phyloP scores from a whole-genome alignment of 306 rosid species.

The Herpetospermum pedunculosum region DNA sequence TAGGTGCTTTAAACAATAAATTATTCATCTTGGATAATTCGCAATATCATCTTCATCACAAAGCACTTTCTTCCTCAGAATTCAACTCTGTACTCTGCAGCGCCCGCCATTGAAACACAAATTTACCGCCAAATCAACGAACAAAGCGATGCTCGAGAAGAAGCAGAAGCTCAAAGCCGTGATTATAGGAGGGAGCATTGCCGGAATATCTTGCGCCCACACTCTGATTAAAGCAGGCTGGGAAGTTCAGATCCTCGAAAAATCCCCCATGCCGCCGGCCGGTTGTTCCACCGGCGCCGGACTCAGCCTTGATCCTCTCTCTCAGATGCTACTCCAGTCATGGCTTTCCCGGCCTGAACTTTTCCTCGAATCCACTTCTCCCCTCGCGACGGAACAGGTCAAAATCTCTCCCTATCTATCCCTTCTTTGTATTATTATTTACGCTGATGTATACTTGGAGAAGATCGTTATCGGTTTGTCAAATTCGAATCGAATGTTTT shows the following conservation, averaged over 20 bases:
- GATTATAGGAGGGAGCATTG: conserved; percentile 72
- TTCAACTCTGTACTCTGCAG: no score
- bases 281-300: conserved; percentile 85
- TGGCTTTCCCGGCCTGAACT: conserved; percentile 48
- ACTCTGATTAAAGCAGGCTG: conserved; percentile 56
- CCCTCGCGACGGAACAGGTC: conserved; percentile 69
- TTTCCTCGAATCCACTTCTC: conserved; percentile 29
- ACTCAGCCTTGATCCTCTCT: conserved; percentile 56
- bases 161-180: conserved; percentile 36
- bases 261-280: conserved; percentile 31
- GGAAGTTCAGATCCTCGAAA: conserved; percentile 63
- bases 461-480: not conserved
- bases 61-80: not conserved
- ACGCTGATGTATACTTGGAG: not conserved
- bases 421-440: not conserved
- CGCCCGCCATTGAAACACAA: not conserved
- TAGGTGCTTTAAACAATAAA: no score
- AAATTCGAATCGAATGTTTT: not conserved
- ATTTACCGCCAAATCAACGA: not conserved
- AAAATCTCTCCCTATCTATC: not conserved
- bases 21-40: no score
- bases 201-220: conserved; percentile 55
- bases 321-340: conserved; percentile 37
- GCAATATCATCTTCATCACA: not conserved
- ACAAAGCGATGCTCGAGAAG: not conserved